Percentiles rank a stretch among this genome's conserved stretches.
Evolutionary conservation across 2,329 filamentous ascomycete genomes (phyloP).

Genomic region (Venturiaceae sp.): DNA sequence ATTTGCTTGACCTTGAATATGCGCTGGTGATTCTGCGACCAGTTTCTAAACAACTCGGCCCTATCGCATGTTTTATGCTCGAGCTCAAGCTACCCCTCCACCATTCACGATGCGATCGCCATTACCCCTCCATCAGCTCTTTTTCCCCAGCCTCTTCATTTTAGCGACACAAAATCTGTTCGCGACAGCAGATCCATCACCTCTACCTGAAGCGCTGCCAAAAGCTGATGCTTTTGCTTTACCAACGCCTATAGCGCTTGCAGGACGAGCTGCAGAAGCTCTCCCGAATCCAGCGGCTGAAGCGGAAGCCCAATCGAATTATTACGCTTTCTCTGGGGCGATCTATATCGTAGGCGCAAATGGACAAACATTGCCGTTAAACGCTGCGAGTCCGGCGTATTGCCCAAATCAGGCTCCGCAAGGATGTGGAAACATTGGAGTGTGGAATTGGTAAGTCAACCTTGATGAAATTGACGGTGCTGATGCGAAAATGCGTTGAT

Average conservation of each 20-base stretch:
- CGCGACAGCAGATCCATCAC: background rate
- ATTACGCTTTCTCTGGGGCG: constrained; percentile 29
- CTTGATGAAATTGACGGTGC: background rate
- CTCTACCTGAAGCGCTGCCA: background rate
- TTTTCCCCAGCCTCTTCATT: constrained; percentile 6
- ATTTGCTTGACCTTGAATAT: background rate
- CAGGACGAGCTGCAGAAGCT: background rate
- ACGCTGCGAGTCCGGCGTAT: constrained; percentile 20
- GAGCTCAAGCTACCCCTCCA: constrained; percentile 2
- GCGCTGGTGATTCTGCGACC: background rate
- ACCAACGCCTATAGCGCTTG: background rate
- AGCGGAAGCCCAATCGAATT: constrained; percentile 8
- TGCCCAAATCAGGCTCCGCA: constrained; percentile 25
- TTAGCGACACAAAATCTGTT: background rate
- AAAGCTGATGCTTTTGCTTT: background rate
- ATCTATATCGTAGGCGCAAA: constrained; percentile 26
- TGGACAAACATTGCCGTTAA: constrained; percentile 18
- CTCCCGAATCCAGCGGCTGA: background rate
- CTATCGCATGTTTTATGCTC: background rate
- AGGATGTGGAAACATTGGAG: constrained; percentile 30
- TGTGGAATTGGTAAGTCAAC: constrained; percentile 30
- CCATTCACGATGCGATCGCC: too few relatives aligned
- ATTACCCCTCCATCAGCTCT: background rate
- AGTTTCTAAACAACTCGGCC: background rate
- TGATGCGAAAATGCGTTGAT: background rate